Evolutionary conservation across 164 flowering plant species (phyloP), one percentile per base, ranked within the genome.

Genomic region (Liriodendron chinense): DNA sequence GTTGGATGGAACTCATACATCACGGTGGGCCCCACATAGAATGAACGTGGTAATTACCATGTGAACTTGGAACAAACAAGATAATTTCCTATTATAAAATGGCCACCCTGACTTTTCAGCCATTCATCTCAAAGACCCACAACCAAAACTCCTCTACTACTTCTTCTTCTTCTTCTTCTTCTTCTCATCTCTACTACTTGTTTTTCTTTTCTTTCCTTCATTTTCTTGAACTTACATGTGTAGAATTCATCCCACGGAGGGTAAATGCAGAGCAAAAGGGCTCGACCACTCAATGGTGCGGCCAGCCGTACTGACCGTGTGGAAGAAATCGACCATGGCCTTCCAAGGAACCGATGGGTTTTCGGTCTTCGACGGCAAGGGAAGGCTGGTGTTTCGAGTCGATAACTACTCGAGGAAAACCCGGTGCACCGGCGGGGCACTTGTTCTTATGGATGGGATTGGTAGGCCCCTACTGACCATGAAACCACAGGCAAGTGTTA

Each of bases 271-370:
- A 21, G 67, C 16, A 0, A 64, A 26, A 64, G 67, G 67, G 24
- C 5, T 22, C 4, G 67, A 22, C 21, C 20, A 21, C 43, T 34
- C 43, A 14, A 59, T 2, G 43, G 62, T 6, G 10, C 47, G 65
- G 21, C 82, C 86, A 14, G 13, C 70, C 1, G 81, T 78, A 25
- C 76, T 88, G 14, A 90, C 91, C 0, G 91, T 90, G 71, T 90
- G 91, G 93, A 90, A 90, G 83, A 88, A 83, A 80, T 88, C 91
- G 16, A 90, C 87, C 83, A 87, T 90, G 91, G 78, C 83, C 43
- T 90, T 90, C 76, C 88, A 88, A 70, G 90, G 93, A 0, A 88
- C 89, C 0, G 88, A 90, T 68, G 93, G 93, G 22, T 90, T 90
- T 78, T 86, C 91, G 1, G 93, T 88, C 6, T 87, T 82, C 57